Conservation (phyloP, 169 alveolate species). For the Plasmodium reichenowi region DNA sequence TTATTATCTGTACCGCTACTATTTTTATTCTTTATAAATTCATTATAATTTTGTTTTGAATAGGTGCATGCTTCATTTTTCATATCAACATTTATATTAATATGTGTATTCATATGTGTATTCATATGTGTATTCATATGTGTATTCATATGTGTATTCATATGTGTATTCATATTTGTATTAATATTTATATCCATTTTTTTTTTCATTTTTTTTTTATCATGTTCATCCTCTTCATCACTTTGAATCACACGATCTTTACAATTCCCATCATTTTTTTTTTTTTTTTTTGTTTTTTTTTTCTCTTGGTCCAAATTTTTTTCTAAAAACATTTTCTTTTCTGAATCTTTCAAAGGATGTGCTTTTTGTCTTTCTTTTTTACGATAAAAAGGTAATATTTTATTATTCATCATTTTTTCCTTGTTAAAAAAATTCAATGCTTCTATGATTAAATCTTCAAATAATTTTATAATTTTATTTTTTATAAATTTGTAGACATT, state of each 20-base stretch:
- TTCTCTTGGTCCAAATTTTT: not conserved
- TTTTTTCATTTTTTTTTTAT: too few species aligned
- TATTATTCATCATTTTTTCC: not conserved
- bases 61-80: not conserved
- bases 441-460: constrained; percentile 48
- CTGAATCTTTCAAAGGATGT: not conserved
- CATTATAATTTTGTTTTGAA: not conserved
- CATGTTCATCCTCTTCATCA: too few species aligned
- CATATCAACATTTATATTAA: not conserved
- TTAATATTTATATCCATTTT: too few species aligned
- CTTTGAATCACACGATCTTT: too few species aligned
- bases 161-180: too few species aligned
- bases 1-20: not conserved
- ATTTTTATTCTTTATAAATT: not conserved
- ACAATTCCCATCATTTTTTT: too few species aligned
- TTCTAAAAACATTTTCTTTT: not conserved
- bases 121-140: too few species aligned
- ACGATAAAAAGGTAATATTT: not conserved
- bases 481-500: constrained; percentile 28
- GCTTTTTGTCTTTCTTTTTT: not conserved
- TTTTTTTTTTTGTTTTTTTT: not conserved
- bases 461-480: constrained; percentile 23
- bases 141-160: not conserved
- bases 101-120: too few species aligned
- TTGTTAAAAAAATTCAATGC: constrained; percentile 44